Evolutionary conservation across 1,284 basidiomycete genomes (phyloP).

Genomic region (Coriolopsis trogii): DNA sequence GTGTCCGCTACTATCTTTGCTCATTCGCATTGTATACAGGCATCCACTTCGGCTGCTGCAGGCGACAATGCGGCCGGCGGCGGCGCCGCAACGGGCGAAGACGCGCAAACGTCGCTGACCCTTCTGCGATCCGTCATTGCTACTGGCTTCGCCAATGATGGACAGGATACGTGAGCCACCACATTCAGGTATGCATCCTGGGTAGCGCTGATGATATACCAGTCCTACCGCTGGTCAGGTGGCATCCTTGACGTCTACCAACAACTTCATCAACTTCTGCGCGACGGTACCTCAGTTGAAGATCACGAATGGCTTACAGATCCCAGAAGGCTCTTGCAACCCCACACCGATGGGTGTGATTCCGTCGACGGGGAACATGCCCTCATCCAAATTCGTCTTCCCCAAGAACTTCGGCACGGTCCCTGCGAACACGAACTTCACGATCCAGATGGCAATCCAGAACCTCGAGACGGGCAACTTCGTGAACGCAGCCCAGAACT

Average conservation of each 20-base stretch:
- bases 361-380: slow-evolving; percentile 47
- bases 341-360: slow-evolving; percentile 46
- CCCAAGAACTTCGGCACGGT: slow-evolving; percentile 49
- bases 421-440: slow-evolving; percentile 47
- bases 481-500: slow-evolving; percentile 54
- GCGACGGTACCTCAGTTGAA: slow-evolving; percentile 41
- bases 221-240: slow-evolving; percentile 41
- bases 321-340: slow-evolving; percentile 32
- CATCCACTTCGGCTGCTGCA: slow-evolving; percentile 18
- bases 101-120: slow-evolving; percentile 37
- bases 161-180: slow-evolving; percentile 42
- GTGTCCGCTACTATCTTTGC: not conserved
- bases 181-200: not conserved
- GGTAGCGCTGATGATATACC: slow-evolving; percentile 17
- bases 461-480: slow-evolving; percentile 56
- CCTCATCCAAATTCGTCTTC: slow-evolving; percentile 49
- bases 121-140: slow-evolving; percentile 27
- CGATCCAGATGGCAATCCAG: slow-evolving; percentile 47
- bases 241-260: slow-evolving; percentile 46
- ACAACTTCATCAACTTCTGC: slow-evolving; percentile 62
- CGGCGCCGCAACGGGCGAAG: slow-evolving; percentile 8
- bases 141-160: slow-evolving; percentile 33
- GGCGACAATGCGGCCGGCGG: slow-evolving; percentile 8
- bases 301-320: slow-evolving; percentile 33
- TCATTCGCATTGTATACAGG: not conserved